phyloP scores from a whole-genome alignment of 1,284 basidiomycete genomes.

The Mrakiaceae sp. region DNA sequence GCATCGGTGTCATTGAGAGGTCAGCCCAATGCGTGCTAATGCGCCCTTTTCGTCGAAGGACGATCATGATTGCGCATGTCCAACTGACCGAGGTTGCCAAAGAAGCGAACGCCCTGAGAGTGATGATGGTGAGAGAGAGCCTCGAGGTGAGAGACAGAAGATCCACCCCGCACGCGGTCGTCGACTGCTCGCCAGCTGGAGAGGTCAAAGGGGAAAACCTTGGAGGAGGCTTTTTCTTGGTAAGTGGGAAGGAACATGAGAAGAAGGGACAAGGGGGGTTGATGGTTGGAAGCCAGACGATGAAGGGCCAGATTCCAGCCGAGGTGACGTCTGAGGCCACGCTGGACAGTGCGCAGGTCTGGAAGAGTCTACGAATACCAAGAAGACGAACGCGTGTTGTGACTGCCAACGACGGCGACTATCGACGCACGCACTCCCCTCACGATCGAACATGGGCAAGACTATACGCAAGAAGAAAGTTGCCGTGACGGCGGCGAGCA shows the following conservation, averaged over 20 bases:
- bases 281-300: too few species aligned
- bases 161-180: constrained; percentile 38
- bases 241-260: too few species aligned
- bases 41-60: background rate
- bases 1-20: background rate
- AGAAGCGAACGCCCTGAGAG: constrained; percentile 19
- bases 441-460: constrained; percentile 2
- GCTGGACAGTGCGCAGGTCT: too few species aligned
- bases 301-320: too few species aligned
- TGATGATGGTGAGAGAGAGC: constrained; percentile 12
- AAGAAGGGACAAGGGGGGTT: too few species aligned
- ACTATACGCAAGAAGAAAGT: constrained; percentile 3
- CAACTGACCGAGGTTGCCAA: constrained; percentile 20
- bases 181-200: constrained; percentile 35
- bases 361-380: too few species aligned
- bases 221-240: too few species aligned
- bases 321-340: too few species aligned
- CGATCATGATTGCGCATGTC: too few species aligned
- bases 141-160: constrained; percentile 31
- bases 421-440: too few species aligned
- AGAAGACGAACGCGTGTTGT: too few species aligned
- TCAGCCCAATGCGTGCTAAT: background rate
- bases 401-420: too few species aligned
- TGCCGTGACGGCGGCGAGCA: constrained; percentile 5
- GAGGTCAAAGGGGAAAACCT: constrained; percentile 2